Conservation (phyloP, 805 yeast species). For the Kodamaea neixiangensis region DNA sequence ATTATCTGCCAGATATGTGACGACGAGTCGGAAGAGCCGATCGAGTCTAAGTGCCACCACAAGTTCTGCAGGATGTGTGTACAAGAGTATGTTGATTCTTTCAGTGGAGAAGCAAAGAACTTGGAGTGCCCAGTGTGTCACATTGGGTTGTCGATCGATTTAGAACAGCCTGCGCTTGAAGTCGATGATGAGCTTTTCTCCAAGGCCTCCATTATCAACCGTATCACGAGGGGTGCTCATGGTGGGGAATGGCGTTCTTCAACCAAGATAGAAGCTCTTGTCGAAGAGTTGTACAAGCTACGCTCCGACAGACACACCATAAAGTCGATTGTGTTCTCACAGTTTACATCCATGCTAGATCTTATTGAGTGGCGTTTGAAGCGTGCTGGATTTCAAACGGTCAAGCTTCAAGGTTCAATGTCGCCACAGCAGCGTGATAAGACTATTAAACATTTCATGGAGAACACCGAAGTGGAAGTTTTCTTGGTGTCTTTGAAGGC, state of each 20-base stretch:
- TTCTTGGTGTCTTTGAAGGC: constrained; percentile 94
- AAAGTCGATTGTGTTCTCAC: constrained; percentile 95
- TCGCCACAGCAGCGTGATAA: constrained; percentile 93
- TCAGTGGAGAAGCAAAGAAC: constrained; percentile 56
- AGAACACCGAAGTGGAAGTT: constrained; percentile 87
- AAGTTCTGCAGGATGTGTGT: constrained; percentile 91
- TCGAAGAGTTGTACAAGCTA: constrained; percentile 85
- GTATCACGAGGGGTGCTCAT: constrained; percentile 73
- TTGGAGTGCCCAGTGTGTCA: constrained; percentile 96
- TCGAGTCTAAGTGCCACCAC: constrained; percentile 92
- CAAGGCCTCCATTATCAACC: constrained; percentile 74
- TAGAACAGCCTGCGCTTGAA: constrained; percentile 82
- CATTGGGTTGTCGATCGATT: constrained; percentile 85
- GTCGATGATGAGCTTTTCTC: constrained; percentile 61
- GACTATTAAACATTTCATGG: constrained; percentile 89
- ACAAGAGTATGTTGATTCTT: constrained; percentile 84
- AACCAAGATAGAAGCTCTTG: constrained; percentile 93
- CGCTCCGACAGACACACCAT: constrained; percentile 87
- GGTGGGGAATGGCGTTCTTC: constrained; percentile 88
- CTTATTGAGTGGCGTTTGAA: constrained; percentile 93
- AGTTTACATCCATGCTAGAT: constrained; percentile 95
- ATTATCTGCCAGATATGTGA: constrained; percentile 89
- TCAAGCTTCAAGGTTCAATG: constrained; percentile 95
- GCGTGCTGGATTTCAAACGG: constrained; percentile 94
- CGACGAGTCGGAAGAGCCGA: constrained; percentile 98